Conservation (phyloP, 805 yeast species). For the Kluyveromyces starmeri region DNA sequence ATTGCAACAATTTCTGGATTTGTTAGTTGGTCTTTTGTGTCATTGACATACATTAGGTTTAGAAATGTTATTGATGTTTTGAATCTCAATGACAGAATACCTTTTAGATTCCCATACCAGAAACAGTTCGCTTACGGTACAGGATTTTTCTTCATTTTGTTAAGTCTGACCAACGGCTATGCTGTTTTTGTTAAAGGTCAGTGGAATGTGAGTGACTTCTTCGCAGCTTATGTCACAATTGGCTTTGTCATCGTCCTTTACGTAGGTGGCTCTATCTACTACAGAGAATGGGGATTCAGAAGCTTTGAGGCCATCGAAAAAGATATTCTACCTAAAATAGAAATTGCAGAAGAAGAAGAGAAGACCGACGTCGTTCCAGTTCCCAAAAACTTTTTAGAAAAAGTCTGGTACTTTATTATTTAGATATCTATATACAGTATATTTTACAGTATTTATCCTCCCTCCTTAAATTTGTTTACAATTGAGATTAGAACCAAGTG, state of each 20-base stretch:
- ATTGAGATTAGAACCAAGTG: too few species aligned
- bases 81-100: conserved; percentile 41
- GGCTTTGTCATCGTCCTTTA: conserved; percentile 39
- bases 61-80: conserved; percentile 50
- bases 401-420: conserved; percentile 7
- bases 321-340: conserved; percentile 13
- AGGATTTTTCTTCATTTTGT: conserved; percentile 36
- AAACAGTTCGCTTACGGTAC: conserved; percentile 48
- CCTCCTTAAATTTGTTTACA: too few species aligned
- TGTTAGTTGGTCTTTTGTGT: conserved; percentile 45
- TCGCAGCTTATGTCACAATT: conserved; percentile 54
- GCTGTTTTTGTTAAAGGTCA: conserved; percentile 43
- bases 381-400: conserved; percentile 12
- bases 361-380: conserved; percentile 6
- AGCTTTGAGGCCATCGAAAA: conserved; percentile 7
- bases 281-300: conserved; percentile 9
- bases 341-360: conserved; percentile 12
- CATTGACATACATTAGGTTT: conserved; percentile 45
- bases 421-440: too few species aligned
- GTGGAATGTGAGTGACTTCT: conserved; percentile 44
- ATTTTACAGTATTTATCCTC: too few species aligned
- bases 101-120: conserved; percentile 46
- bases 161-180: conserved; percentile 56
- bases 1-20: conserved; percentile 54
- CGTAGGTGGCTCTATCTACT: conserved; percentile 8